Evolutionary conservation across 805 yeast species (phyloP), one percentile per base, ranked within the genome.

Genomic region (Ogataea chonburiensis): DNA sequence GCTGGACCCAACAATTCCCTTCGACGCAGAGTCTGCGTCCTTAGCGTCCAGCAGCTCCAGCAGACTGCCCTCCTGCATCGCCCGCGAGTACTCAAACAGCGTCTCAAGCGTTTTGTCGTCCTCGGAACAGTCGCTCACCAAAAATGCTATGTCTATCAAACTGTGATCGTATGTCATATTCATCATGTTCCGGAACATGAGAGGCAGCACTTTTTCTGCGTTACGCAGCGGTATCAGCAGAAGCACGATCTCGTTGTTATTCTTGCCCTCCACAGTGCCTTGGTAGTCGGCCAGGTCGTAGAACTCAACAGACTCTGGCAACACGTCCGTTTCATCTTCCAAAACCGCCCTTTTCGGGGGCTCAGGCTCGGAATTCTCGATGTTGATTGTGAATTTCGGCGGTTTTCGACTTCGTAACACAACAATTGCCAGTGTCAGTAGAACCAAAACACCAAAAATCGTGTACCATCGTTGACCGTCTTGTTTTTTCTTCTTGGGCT

Each of bases 171-270:
- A 86, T 1, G 94, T 85, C 61, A 86, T 66, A 58, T 86, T 86
- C 91, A 83, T 84, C 61, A 86, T 64, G 61, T 86, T 85, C 52
- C 81, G 80, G 64, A 87, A 86, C 71, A 88, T 86, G 67, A 86
- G 67, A 9, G 93, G 88, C 43, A 86, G 63, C 14, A 84, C 89
- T 18, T 72, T 67, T 50, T 76, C 83, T 0, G 95, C 94, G 52
- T 86, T 81, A 60, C 94, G 68, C 43, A 86, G 63, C 7, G 96
- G 96, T 53, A 86, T 73, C 43, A 81, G 68, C 34, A 87, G 62
- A 38, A 86, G 63, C 10, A 86, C 77, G 31, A 78, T 73, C 45
- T 86, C 94, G 10, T 77, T 73, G 12, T 70, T 58, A 7, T 47
- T 52, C 11, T 56, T 58, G 11, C 85, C 87, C 25, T 67, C 62